Base-by-base conservation (phyloP, 352 stramenopile genomes). In the Globisporangium spinosum region DNA sequence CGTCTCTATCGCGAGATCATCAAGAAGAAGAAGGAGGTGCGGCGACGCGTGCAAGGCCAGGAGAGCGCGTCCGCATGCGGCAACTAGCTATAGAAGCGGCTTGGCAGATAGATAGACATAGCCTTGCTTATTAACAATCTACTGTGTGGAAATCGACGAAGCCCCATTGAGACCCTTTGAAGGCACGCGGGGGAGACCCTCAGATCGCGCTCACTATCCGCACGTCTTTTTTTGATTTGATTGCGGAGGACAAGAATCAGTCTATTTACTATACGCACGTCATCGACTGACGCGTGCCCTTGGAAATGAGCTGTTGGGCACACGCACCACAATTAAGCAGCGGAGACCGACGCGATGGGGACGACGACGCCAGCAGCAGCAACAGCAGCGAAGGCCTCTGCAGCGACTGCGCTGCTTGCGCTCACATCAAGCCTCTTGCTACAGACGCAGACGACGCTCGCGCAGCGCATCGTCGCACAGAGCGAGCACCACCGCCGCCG, bases 1-100 rank as follows among this genome's bases (percentile, higher is more conserved):
- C 85, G 89, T 10, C 78, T 98, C 29, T 98, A 98, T 70, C 80
- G 80, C 29, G 90, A 98, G 68, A 98, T 98, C 74, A 96, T 94
- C 65, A 94, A 97, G 72, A 93, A 94, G 66, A 97, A 97, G 69
- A 97, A 97, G 68, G 93, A 98, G 40, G 82, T 94, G 58, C 83
- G 93, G 60, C 79, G 85, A 66, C 74, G 40, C 40, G 40, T 47
- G 12, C 15, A 47, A 13, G 40, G 77, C 29, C 65, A 76, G 17
- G 72, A 77, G 8, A 38, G 49, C 22, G 49, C 12, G 27, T 57
- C 59, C 6, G n/a, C 40, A 1, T 5, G 38, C 40, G 40, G 4
- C 4, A 58, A 20, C 58, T 64, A 62, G 38, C 45, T 25, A 54
- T 15, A 43, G 35, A 43, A 43, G 35, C 35, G 10, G 35, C 35